A percentile compares a stretch with the other conserved stretches of the same genome.
phyloP scores from a whole-genome alignment of 1,139 yeast genomes.

The Meyerozyma sp. region DNA sequence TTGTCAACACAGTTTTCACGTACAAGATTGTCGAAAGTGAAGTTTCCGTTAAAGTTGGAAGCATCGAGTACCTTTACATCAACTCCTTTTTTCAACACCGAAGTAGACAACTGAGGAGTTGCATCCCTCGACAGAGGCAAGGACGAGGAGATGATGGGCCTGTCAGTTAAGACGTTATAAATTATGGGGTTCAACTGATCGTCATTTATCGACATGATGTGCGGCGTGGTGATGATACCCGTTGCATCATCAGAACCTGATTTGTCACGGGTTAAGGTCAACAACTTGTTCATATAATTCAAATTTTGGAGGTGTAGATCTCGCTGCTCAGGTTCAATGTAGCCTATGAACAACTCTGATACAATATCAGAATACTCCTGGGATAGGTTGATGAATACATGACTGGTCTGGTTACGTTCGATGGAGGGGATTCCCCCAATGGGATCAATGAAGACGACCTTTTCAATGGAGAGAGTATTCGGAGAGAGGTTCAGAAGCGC shows the following conservation, averaged over 20 bases:
- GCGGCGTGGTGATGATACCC: conserved; percentile 38
- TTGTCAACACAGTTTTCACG: conserved; percentile 50
- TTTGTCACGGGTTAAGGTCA: conserved; percentile 25
- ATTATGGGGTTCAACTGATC: conserved; percentile 71
- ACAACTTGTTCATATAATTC: conserved; percentile 43
- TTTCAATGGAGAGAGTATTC: conserved; percentile 60
- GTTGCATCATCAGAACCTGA: conserved; percentile 40
- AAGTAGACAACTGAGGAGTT: conserved; percentile 67
- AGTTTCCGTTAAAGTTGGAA: conserved; percentile 22
- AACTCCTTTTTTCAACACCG: conserved; percentile 75
- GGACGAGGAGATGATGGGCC: conserved; percentile 90
- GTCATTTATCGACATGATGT: conserved; percentile 37
- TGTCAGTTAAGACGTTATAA: conserved; percentile 83
- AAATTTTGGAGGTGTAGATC: conserved; percentile 54
- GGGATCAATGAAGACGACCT: conserved; percentile 71
- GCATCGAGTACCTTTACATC: conserved; percentile 50
- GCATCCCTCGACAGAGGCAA: conserved; percentile 68
- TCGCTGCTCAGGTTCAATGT: conserved; percentile 37
- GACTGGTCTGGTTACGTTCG: conserved; percentile 77
- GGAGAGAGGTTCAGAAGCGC: conserved; percentile 18
- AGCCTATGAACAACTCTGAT: conserved; percentile 56
- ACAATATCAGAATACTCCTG: conserved; percentile 73
- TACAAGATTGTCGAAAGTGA: conserved; percentile 41
- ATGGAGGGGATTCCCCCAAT: conserved; percentile 87
- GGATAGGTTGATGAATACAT: conserved; percentile 77